Base-by-base conservation (phyloP, 441 rosid species). In the Pelargonium cotyledonis region DNA sequence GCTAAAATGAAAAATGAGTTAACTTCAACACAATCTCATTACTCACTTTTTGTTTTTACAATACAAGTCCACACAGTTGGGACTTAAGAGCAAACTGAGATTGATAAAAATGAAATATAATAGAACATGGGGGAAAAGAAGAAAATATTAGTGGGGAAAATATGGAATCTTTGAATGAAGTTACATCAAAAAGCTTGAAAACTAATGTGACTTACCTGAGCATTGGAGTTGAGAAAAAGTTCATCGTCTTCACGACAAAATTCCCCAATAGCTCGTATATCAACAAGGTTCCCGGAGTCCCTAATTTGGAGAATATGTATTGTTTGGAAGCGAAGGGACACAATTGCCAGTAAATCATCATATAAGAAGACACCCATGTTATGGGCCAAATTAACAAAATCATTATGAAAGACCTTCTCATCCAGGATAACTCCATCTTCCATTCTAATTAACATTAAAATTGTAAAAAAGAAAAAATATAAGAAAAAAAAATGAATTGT, bases 171-270 rank as follows among this genome's bases (percentile, higher is more conserved):
- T 53, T n/a, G 23, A 53, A 5, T 15, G 60, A 53, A 57, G 44
- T 38, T 23, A 70, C 4, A 41, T 15, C 38, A 40, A 71, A 68
- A 77, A 71, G 75, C 57, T 68, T 68, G 29, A 79, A 18, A 55
- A 35, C 9, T 62, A 41, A 68, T 35, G 47, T 12, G 21, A 70
- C 86, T 91, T 77, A 78, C 98, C 91, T 90, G 95, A 71, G 86
- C 70, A 78, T 73, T 85, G 31, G 95, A 88, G 78, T 82, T 84
- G 68, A 95, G 86, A 75, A 95, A 95, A 75, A 95, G 97, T 74
- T 90, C 96, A 65, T 95, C 99, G 72, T 91, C 97, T 75, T 95
- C 98, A 31, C 72, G 91, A 75, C 98, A 95, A 72, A 84, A 90
- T 65, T 85, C 79, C 16, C 98, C 99, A 46, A 95, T 86, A 31